These are phyloP conservation scores for Dendryphion nanum DNA, from an alignment of 2,329 filamentous ascomycete genomes.

Conservation along the genomic window DNA sequence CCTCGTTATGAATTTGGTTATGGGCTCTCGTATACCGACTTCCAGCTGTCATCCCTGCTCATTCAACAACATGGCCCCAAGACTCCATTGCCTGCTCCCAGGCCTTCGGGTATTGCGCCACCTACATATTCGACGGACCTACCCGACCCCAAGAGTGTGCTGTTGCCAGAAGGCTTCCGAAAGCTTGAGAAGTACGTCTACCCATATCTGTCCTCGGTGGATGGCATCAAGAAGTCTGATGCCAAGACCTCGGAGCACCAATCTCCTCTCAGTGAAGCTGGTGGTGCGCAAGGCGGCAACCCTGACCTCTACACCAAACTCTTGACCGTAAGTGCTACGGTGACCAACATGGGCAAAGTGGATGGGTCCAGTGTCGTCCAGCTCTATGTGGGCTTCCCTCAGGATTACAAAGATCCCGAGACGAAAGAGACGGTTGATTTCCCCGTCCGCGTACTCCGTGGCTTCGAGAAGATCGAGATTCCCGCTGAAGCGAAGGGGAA, in stretches of 20 bases:
- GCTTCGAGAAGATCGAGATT: constrained; percentile 45
- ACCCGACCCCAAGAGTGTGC: constrained; percentile 55
- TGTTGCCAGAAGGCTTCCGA: constrained; percentile 63
- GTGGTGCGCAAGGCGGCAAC: constrained; percentile 68
- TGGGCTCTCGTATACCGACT: constrained; percentile 78
- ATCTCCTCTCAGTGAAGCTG: constrained; percentile 57
- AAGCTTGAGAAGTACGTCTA: constrained; percentile 70
- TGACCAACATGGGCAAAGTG: constrained; percentile 62
- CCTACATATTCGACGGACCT: constrained; percentile 53
- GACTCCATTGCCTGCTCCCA: constrained; percentile 27
- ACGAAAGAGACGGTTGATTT: constrained; percentile 59
- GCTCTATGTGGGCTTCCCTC: constrained; percentile 54
- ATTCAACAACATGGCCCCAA: constrained; percentile 47
- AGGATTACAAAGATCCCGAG: constrained; percentile 40
- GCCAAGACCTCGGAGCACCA: constrained; percentile 58
- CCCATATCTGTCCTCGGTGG: constrained; percentile 60
- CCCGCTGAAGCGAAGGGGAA: constrained; percentile 9
- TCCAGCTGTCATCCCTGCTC: constrained; percentile 59
- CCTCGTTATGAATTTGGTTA: constrained; percentile 86
- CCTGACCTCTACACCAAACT: constrained; percentile 62
- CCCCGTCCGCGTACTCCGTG: constrained; percentile 39
- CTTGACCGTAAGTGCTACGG: constrained; percentile 50
- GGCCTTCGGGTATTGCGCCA: constrained; percentile 35
- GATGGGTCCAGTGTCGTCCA: constrained; percentile 57
- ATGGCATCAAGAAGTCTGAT: constrained; percentile 46